Evolutionary conservation across 257 asterid genomes (phyloP), one percentile per base, ranked within the genome.

Genomic region (Verbascum thapsus): DNA sequence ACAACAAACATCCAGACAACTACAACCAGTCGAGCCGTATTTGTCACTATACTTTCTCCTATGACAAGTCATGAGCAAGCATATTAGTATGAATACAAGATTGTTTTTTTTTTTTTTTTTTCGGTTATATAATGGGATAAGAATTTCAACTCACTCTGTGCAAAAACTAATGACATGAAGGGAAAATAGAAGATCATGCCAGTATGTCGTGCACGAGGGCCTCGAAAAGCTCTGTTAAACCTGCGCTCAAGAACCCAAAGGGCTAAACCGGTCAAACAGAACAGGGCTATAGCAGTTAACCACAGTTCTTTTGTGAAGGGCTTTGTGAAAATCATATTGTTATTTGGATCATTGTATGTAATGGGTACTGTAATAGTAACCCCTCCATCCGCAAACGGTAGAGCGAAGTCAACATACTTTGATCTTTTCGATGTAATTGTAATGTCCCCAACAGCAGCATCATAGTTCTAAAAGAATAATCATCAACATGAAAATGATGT

Each of bases 381-480:
- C 26, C 88, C 74, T 4, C 85, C 78, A 5, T 52, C 80, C 3
- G 74, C 18, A 16, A 62, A 74, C 5, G 88, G 88, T 4, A 82
- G 64, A 5, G 81, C 53, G 74, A 78, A 81, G 39, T 81, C 87
- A 4, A 75, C 82, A 9, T 63, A 68, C 7, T 72, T 23, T n/a
- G 82, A 78, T 50, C 87, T 67, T 18, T 64, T 69, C 0, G 75
- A 71, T 8, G 79, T 71, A 34, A 81, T 66, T n/a, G 86, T 72
- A 10, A 77, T 64, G 74, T 77, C 86, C 12, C 81, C 86, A 39
- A 69, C 79, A 13, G 69, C 81, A 11, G 80, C 82, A 72, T 78
- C 82, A 59, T 15, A 68, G 3, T 70, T 66, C 84, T 81, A 20
- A 22, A 55, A 34, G 32, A 26, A 26, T n/a, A 2, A 26, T 26